A percentile compares a stretch with the other conserved stretches of the same genome.
These are phyloP conservation scores for Lyophyllum atratum DNA, from an alignment of 768 basidiomycete genomes.

Conservation along the genomic window DNA sequence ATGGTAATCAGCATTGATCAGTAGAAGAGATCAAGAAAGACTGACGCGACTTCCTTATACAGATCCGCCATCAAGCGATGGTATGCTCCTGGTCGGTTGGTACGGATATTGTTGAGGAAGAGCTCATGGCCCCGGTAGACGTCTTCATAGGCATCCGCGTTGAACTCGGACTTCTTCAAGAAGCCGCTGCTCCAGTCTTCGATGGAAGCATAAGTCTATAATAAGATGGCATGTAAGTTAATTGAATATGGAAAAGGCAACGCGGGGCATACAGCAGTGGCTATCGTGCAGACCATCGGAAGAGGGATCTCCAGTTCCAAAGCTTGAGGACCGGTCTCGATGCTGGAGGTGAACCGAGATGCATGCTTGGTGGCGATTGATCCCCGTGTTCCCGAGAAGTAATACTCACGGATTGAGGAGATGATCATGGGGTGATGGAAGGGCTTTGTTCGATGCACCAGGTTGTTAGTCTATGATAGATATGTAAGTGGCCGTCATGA, in stretches of 20 bases:
- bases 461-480: not conserved
- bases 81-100: not conserved
- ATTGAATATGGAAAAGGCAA: not conserved
- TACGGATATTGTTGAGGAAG: slow-evolving; percentile 5
- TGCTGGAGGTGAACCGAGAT: not conserved
- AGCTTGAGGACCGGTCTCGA: not conserved
- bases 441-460: not conserved
- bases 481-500: not conserved
- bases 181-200: slow-evolving; percentile 1
- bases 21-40: not conserved
- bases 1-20: not conserved
- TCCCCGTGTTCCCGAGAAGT: not conserved
- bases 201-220: not conserved
- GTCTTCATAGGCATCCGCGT: slow-evolving; percentile 8
- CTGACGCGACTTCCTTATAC: slow-evolving; percentile 1
- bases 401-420: not conserved
- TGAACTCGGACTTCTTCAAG: slow-evolving; percentile 5
- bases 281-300: not conserved
- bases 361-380: not conserved
- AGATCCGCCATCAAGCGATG: slow-evolving; percentile 8
- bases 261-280: slow-evolving; percentile 2
- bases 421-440: not conserved
- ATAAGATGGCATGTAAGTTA: not conserved
- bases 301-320: not conserved
- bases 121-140: slow-evolving; percentile 3